Percentiles rank a stretch among this genome's conserved stretches.
Evolutionary conservation across 768 basidiomycete genomes (phyloP).

Genomic region (Amanita fuliginea): DNA sequence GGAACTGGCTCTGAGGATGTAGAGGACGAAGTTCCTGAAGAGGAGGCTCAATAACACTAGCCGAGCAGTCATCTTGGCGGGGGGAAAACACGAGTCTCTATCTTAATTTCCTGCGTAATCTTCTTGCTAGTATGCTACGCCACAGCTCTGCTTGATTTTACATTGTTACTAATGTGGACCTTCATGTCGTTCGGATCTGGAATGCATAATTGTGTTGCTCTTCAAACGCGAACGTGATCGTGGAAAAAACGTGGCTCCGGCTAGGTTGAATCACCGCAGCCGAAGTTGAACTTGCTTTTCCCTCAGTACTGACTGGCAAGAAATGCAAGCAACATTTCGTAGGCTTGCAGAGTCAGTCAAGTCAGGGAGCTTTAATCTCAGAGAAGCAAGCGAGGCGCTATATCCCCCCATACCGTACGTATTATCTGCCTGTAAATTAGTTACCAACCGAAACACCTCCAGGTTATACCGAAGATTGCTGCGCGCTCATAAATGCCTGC

Average conservation of each 20-base stretch:
- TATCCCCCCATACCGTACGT: slow-evolving; percentile 79
- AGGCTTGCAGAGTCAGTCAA: slow-evolving; percentile 48
- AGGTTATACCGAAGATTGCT: slow-evolving; percentile 70
- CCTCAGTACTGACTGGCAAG: no score
- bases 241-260: no score
- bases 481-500: slow-evolving; percentile 66
- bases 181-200: neutral
- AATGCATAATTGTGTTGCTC: neutral
- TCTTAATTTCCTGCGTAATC: neutral
- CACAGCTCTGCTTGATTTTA: neutral
- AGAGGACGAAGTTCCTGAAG: slow-evolving; percentile 10
- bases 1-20: slow-evolving; percentile 15
- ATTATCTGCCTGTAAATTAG: neutral
- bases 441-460: neutral
- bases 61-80: neutral
- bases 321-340: slow-evolving; percentile 30
- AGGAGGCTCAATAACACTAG: slow-evolving; percentile 11
- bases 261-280: neutral
- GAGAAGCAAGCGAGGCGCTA: slow-evolving; percentile 53
- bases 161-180: slow-evolving; percentile 1
- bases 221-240: no score
- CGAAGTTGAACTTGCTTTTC: neutral
- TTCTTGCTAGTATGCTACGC: neutral
- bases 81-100: neutral
- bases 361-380: slow-evolving; percentile 45